Conservation (phyloP, 2,329 filamentous ascomycete species). For the Pseudogymnoascus pannorum region DNA sequence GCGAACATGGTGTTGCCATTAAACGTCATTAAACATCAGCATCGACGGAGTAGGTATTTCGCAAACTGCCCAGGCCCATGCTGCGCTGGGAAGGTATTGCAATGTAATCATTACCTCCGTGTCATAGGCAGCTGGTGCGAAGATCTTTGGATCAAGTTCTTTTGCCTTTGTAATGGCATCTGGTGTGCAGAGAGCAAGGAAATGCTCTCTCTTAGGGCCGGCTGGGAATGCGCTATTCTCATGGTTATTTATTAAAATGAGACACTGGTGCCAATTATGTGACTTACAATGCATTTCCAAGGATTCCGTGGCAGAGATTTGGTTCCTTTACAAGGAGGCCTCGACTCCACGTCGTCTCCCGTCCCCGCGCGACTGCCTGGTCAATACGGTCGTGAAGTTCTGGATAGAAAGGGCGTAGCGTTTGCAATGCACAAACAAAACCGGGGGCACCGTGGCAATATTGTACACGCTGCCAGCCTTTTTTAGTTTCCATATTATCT, state of each 20-base stretch:
- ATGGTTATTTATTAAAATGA: neutral
- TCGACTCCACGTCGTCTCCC: slow-evolving; percentile 46
- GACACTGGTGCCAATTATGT: neutral
- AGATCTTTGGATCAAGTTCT: neutral
- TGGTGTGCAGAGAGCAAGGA: neutral
- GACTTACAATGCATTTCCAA: slow-evolving; percentile 49
- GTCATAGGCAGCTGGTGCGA: neutral
- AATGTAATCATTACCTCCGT: neutral
- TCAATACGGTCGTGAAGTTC: slow-evolving; percentile 46
- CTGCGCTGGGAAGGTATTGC: neutral
- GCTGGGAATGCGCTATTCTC: neutral
- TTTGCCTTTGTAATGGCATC: neutral
- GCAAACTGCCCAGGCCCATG: slow-evolving; percentile 1
- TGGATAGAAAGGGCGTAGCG: slow-evolving; percentile 49
- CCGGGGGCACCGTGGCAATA: slow-evolving; percentile 63
- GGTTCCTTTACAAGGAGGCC: slow-evolving; percentile 57
- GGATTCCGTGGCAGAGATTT: slow-evolving; percentile 57
- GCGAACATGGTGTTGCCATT: neutral
- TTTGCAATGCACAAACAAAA: slow-evolving; percentile 49
- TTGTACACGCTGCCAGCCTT: slow-evolving; percentile 40
- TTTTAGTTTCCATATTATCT: neutral
- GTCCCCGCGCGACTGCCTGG: slow-evolving; percentile 42
- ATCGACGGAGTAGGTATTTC: neutral
- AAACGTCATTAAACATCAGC: neutral
- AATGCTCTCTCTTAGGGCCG: neutral